These are phyloP conservation scores for Penicillium diatomitis DNA, from an alignment of 495 filamentous ascomycete genomes.

Conservation along the genomic window DNA sequence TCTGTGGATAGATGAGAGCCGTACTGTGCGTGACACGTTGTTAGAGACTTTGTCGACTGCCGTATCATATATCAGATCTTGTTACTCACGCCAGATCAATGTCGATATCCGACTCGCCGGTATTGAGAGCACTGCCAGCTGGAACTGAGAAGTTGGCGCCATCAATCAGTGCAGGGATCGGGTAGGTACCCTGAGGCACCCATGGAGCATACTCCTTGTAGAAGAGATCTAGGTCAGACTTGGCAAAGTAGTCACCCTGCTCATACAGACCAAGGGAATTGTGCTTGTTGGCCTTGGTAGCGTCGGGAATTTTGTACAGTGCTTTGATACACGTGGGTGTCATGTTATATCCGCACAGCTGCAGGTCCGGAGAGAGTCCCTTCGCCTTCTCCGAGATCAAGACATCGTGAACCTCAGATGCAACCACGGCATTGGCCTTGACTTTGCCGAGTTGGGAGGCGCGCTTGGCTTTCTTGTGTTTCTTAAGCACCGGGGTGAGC, in stretches of 20 bases:
- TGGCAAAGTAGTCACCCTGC: conserved; percentile 38
- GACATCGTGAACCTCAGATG: not conserved
- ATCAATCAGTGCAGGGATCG: conserved; percentile 34
- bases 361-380: conserved; percentile 9
- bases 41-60: too few relatives aligned
- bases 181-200: conserved; percentile 34
- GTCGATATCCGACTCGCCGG: conserved; percentile 40
- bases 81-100: conserved; percentile 31
- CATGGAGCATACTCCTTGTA: conserved; percentile 40
- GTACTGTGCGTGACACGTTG: conserved; percentile 9
- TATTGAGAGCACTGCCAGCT: conserved; percentile 16
- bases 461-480: conserved; percentile 13
- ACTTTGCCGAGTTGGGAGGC: conserved; percentile 12
- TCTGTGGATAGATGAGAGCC: conserved; percentile 44
- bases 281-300: conserved; percentile 20
- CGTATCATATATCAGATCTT: too few relatives aligned
- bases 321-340: conserved; percentile 46
- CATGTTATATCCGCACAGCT: conserved; percentile 36
- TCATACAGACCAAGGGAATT: conserved; percentile 50
- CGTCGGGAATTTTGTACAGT: conserved; percentile 42
- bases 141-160: conserved; percentile 28
- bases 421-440: conserved; percentile 3
- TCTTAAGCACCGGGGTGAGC: conserved; percentile 21
- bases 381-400: conserved; percentile 11
- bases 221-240: conserved; percentile 48